Conservation (phyloP, 2,329 filamentous ascomycete species). For the Botrytis porri region DNA sequence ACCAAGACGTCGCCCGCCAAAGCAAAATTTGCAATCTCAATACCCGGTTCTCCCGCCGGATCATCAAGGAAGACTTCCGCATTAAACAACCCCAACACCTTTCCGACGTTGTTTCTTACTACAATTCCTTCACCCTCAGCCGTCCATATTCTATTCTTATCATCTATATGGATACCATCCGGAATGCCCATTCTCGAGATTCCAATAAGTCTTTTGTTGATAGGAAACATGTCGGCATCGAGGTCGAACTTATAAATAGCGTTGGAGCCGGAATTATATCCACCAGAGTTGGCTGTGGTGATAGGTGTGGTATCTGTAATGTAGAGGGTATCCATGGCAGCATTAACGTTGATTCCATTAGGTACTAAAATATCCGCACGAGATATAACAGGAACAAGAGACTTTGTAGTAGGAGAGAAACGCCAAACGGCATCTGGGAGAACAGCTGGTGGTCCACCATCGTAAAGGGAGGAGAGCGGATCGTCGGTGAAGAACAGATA, state of each 20-base stretch:
- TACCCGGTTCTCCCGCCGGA: background rate
- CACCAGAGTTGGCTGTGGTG: background rate
- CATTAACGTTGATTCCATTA: background rate
- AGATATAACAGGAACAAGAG: constrained; percentile 7
- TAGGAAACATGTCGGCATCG: background rate
- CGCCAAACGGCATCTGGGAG: constrained; percentile 14
- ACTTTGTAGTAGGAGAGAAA: background rate
- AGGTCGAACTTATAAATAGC: constrained; percentile 14
- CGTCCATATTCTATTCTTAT: constrained; percentile 6
- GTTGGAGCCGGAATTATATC: background rate
- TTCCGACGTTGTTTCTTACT: background rate
- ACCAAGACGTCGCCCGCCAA: constrained; percentile 9
- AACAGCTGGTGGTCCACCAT: background rate
- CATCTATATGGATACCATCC: constrained; percentile 18
- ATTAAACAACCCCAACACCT: constrained; percentile 11
- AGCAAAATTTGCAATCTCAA: constrained; percentile 10
- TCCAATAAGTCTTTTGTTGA: constrained; percentile 4
- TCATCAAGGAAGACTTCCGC: background rate
- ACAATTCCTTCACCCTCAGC: constrained; percentile 10
- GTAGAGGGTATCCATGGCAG: background rate
- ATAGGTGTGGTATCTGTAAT: constrained; percentile 4
- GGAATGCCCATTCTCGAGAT: constrained; percentile 1
- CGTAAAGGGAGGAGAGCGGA: background rate
- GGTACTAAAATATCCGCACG: constrained; percentile 3
- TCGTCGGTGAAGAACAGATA: constrained; percentile 7